Percentiles rank a stretch among this genome's conserved stretches.
These are phyloP conservation scores for Ceratocystis diversiconidia DNA, from an alignment of 2,329 filamentous ascomycete genomes.

Conservation along the genomic window DNA sequence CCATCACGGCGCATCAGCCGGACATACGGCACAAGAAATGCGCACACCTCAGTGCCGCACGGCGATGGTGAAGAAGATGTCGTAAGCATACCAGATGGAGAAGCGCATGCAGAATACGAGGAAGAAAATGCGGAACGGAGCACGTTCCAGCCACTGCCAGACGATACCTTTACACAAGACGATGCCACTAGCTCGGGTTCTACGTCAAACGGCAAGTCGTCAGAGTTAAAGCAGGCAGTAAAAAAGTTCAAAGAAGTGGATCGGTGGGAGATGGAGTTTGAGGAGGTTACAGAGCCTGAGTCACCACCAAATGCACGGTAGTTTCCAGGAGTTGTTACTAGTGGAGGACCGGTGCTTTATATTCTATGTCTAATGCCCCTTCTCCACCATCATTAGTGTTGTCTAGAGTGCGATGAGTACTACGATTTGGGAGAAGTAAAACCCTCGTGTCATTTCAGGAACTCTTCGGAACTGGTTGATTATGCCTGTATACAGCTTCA, in stretches of 20 bases:
- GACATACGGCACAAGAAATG: slow-evolving; percentile 19
- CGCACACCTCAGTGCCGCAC: slow-evolving; percentile 17
- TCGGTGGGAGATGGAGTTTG: slow-evolving; percentile 52
- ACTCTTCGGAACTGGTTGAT: neutral
- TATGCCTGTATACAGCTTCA: neutral
- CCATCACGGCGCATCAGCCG: slow-evolving; percentile 22
- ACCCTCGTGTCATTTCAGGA: neutral
- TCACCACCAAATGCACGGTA: slow-evolving; percentile 38
- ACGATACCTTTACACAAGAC: slow-evolving; percentile 30
- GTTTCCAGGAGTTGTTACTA: slow-evolving; percentile 9
- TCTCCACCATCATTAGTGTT: neutral
- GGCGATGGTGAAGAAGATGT: neutral
- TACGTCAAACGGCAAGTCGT: slow-evolving; percentile 28
- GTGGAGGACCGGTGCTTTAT: neutral
- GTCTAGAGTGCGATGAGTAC: slow-evolving; percentile 1
- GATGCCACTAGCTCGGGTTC: slow-evolving; percentile 22
- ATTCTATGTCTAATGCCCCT: too few relatives aligned
- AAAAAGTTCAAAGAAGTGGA: slow-evolving; percentile 57
- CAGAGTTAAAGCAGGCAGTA: slow-evolving; percentile 44
- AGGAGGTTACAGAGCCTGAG: slow-evolving; percentile 41
- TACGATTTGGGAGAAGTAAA: neutral
- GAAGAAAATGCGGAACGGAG: slow-evolving; percentile 27
- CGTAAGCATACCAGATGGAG: slow-evolving; percentile 19
- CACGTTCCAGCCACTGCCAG: slow-evolving; percentile 31
- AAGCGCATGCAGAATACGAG: slow-evolving; percentile 20